These are phyloP conservation scores for Gnomoniopsis sp. DNA, from an alignment of 2,329 filamentous ascomycete species.

Conservation along the genomic window DNA sequence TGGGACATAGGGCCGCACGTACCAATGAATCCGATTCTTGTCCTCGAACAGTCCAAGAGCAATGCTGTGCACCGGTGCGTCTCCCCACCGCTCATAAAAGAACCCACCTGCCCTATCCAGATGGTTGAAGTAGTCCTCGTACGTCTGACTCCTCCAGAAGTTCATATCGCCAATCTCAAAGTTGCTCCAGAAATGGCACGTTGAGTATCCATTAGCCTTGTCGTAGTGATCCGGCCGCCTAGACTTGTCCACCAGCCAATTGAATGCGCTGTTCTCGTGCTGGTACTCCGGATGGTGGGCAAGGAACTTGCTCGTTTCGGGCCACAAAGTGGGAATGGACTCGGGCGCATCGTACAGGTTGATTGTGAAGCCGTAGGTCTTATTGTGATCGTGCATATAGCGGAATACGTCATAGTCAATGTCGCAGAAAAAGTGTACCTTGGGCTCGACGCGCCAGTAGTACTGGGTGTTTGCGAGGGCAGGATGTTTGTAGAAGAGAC, in stretches of 20 bases:
- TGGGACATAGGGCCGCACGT: constrained; percentile 23
- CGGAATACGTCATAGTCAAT: constrained; percentile 98
- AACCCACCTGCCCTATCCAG: constrained; percentile 92
- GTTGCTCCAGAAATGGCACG: constrained; percentile 99
- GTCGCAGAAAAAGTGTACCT: constrained; percentile 99
- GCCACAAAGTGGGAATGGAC: constrained; percentile 86
- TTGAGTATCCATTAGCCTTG: constrained; percentile 89
- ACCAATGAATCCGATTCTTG: constrained; percentile 89
- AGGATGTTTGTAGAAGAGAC: constrained; percentile 95
- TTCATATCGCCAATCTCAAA: constrained; percentile 93
- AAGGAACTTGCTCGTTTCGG: constrained; percentile 90
- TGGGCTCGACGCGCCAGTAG: constrained; percentile 98
- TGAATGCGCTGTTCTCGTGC: constrained; percentile 78
- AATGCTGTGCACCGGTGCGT: constrained; percentile 95
- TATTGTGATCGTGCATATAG: constrained; percentile 97
- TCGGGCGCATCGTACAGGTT: constrained; percentile 90
- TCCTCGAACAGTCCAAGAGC: constrained; percentile 91
- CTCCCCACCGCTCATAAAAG: constrained; percentile 98
- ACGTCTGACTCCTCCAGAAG: constrained; percentile 87
- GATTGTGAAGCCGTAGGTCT: constrained; percentile 98
- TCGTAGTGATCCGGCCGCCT: constrained; percentile 75
- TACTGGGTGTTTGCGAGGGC: constrained; percentile 78
- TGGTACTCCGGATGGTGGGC: constrained; percentile 79
- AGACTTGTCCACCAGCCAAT: constrained; percentile 78
- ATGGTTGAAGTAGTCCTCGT: constrained; percentile 95